Percentiles rank a stretch among this genome's conserved stretches.
These are phyloP conservation scores for Bryoglossum gracile DNA, from an alignment of 495 filamentous ascomycete genomes.

Conservation along the genomic window DNA sequence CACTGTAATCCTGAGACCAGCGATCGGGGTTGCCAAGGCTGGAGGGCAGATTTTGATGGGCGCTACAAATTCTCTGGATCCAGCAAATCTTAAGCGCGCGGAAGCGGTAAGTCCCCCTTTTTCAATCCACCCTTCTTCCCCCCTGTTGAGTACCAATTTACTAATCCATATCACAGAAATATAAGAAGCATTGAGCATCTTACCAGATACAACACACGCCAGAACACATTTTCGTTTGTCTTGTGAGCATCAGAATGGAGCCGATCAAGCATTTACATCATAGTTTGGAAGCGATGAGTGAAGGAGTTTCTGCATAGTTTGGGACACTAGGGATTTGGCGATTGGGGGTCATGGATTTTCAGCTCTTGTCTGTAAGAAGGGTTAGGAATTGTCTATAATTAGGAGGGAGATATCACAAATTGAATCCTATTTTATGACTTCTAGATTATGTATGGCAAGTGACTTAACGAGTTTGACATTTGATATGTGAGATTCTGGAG, in stretches of 20 bases:
- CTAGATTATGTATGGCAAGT: too few relatives aligned
- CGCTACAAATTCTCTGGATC: conserved; percentile 89
- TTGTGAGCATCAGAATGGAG: conserved; percentile 19
- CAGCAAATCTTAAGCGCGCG: conserved; percentile 68
- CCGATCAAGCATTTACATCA: conserved; percentile 6
- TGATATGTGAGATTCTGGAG: too few relatives aligned
- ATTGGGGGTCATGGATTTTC: too few relatives aligned
- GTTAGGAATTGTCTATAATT: too few relatives aligned
- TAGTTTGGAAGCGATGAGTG: conserved; percentile 1
- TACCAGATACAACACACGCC: neutral
- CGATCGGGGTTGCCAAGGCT: conserved; percentile 80
- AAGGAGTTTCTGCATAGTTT: too few relatives aligned
- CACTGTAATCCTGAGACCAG: conserved; percentile 79
- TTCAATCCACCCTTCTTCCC: neutral
- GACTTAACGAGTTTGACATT: too few relatives aligned
- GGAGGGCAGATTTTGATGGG: conserved; percentile 85
- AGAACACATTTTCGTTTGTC: too few relatives aligned
- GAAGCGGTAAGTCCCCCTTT: conserved; percentile 65
- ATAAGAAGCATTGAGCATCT: conserved; percentile 28
- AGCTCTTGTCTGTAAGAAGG: too few relatives aligned
- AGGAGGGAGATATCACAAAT: too few relatives aligned
- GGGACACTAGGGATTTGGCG: too few relatives aligned
- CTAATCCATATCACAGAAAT: conserved; percentile 25
- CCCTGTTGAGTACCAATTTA: neutral
- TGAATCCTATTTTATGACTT: too few relatives aligned